Base-by-base conservation (phyloP, 139 green algal species). In the Auxenochlorella pyrenoidosa region DNA sequence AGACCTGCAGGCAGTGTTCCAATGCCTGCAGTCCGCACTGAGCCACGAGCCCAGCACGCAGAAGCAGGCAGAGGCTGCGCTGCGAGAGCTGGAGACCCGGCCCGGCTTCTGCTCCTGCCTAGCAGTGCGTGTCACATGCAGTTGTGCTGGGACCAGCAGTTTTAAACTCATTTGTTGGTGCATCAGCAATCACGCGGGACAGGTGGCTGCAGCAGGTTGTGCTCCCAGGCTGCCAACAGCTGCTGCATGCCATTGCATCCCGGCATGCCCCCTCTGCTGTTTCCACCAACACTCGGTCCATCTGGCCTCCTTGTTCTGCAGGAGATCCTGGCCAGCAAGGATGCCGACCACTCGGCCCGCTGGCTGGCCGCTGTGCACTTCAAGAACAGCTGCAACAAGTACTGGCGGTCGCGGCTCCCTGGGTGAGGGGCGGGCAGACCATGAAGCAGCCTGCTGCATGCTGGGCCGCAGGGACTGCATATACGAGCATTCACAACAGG, bases 351-450 rank as follows among this genome's bases (percentile, higher is more conserved):
- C 80, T 95, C 94, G 71, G 94, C 91, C 0, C 90, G 96, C 16
- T 99, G 96, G 95, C 90, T 99, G 41, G 96, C 97, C 12, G 90
- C 90, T 2, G 93, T 98, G 26, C 95, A 98, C 41, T 92, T 99
- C 19, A 99, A 99, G 75, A 99, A 99, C 92, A 96, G 65, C 60
- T 92, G 98, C n/a, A 90, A 88, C 51, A 93, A 94, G 79, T 90
- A 95, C 87, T 98, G 96, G 96, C 82, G 89, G 4, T 79, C 87
- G 30, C 71, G 79, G 2, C 54, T 88, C 32, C 79, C 66, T 15
- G 85, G 85, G 77, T 84, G 63, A 3, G 77, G 79, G 70, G 19
- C 21, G 34, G 34, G 34, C 8, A 47, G 10, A 34, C 68, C 41
- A 38, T 5, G 30, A n/a, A 2, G 40, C 2, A 13, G 73, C 38